These are phyloP conservation scores for Prunella vulgaris DNA, from an alignment of 257 asterid genomes.

Conservation along the genomic window DNA sequence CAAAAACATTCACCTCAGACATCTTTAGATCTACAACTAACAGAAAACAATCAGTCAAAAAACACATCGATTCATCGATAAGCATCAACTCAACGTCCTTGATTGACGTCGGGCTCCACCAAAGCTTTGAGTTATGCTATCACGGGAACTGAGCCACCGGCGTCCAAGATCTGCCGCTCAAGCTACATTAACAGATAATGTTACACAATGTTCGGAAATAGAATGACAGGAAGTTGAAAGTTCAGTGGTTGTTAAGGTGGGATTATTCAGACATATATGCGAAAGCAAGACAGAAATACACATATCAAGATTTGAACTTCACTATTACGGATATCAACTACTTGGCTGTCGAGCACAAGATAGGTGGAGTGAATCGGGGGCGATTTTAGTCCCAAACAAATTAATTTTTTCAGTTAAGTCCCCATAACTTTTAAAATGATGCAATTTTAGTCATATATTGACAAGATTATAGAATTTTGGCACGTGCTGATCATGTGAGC, in stretches of 20 bases:
- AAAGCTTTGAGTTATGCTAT: conserved; percentile 24
- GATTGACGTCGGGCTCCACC: neutral
- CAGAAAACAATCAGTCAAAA: neutral
- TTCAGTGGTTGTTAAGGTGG: no score
- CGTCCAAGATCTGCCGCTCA: conserved; percentile 74
- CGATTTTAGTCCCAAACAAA: no score
- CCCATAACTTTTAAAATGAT: no score
- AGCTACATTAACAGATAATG: conserved; percentile 39
- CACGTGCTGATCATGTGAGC: no score
- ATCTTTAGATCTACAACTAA: conserved; percentile 20
- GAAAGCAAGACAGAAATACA: neutral
- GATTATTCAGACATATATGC: neutral
- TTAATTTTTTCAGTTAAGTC: no score
- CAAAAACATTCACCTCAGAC: neutral
- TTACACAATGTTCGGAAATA: neutral
- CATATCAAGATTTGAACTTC: neutral
- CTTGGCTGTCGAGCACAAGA: neutral
- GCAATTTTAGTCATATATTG: no score
- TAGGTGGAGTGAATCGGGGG: no score
- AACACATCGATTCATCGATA: conserved; percentile 5
- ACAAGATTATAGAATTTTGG: no score
- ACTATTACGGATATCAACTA: neutral
- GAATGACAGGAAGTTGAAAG: neutral
- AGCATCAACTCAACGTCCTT: neutral
- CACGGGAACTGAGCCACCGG: conserved; percentile 63